Percentiles rank a stretch among this genome's conserved stretches.
These are phyloP conservation scores for Phytophthora citricola DNA, from an alignment of 352 stramenopile genomes.

Conservation along the genomic window DNA sequence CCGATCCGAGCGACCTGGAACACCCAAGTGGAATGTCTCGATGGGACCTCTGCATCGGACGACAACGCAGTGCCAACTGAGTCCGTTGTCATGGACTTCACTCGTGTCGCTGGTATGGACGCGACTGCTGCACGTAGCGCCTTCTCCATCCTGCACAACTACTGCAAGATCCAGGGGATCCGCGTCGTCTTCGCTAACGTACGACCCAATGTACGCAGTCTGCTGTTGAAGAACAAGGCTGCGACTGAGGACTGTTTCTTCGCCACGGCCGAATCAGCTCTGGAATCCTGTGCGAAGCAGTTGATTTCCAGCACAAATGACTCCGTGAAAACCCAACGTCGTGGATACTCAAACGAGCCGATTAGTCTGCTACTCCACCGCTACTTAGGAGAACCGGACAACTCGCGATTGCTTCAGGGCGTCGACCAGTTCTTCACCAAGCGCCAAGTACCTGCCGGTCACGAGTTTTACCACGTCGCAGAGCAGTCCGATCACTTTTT, in stretches of 20 bases:
- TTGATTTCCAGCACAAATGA: conserved; percentile 38
- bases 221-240: conserved; percentile 75
- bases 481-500: conserved; percentile 65
- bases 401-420: conserved; percentile 59
- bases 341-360: conserved; percentile 43
- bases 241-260: conserved; percentile 59
- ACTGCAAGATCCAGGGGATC: conserved; percentile 69
- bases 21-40: conserved; percentile 68
- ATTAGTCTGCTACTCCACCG: conserved; percentile 70
- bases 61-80: conserved; percentile 53
- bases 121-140: conserved; percentile 73
- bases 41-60: conserved; percentile 51
- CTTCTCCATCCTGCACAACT: conserved; percentile 80
- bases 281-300: conserved; percentile 74
- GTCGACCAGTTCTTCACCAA: conserved; percentile 68
- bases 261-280: conserved; percentile 63
- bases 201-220: conserved; percentile 53
- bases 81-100: conserved; percentile 88
- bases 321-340: conserved; percentile 10
- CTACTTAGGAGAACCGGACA: conserved; percentile 76
- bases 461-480: conserved; percentile 71
- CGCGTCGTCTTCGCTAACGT: conserved; percentile 66
- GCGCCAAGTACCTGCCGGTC: conserved; percentile 43
- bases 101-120: conserved; percentile 84
- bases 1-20: conserved; percentile 45